Conservation (phyloP, 2,329 filamentous ascomycete species). For the Talaromyces sp. region DNA sequence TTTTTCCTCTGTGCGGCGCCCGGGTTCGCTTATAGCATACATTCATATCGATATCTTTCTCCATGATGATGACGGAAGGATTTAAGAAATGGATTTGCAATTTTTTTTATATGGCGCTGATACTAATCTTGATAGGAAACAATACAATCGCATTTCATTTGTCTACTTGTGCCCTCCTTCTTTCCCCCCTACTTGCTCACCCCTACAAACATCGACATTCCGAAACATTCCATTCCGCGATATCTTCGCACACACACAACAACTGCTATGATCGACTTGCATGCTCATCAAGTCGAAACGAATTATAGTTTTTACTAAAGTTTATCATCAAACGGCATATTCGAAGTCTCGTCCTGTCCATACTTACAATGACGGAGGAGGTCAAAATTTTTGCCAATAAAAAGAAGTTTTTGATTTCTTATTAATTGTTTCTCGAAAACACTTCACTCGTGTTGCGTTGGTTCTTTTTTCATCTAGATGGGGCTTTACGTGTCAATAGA, state of each 20-base stretch:
- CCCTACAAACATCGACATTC: background rate
- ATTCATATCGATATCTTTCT: constrained; percentile 17
- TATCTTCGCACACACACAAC: background rate
- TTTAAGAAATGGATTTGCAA: background rate
- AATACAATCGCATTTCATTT: background rate
- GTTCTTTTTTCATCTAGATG: constrained; percentile 29
- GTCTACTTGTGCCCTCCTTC: background rate
- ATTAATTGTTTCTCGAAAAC: too few species aligned
- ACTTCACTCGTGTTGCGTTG: constrained; percentile 42
- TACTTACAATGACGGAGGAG: constrained; percentile 36
- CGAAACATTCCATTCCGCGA: background rate
- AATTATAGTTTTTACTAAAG: background rate
- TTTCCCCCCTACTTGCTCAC: too few species aligned
- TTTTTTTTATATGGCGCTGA: background rate
- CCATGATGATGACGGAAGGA: background rate
- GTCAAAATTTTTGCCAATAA: constrained; percentile 43
- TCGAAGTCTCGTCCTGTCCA: constrained; percentile 44
- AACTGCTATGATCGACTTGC: background rate
- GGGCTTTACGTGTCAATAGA: constrained; percentile 39
- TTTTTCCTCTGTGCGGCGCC: constrained; percentile 26
- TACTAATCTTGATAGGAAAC: background rate
- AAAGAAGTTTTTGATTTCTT: constrained; percentile 23
- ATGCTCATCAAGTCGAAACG: background rate
- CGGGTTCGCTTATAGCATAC: constrained; percentile 45
- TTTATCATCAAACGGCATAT: constrained; percentile 27